These are phyloP conservation scores for Eucalyptus regnans DNA, from an alignment of 345 rosid genomes.

Conservation along the genomic window DNA sequence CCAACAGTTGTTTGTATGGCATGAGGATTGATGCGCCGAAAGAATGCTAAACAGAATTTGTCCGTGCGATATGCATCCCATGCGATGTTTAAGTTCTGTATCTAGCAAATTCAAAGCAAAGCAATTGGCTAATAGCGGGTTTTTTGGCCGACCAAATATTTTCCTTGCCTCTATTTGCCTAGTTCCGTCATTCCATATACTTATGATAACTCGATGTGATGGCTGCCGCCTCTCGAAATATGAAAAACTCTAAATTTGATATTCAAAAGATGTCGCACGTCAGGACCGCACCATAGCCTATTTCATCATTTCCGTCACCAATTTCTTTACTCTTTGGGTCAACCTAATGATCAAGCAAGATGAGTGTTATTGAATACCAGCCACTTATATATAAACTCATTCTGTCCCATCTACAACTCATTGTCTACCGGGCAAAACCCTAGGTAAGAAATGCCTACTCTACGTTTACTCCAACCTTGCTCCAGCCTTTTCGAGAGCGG, in stretches of 20 bases:
- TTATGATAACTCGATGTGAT: not conserved
- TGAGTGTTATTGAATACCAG: not conserved
- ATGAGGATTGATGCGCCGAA: not conserved
- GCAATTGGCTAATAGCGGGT: not conserved
- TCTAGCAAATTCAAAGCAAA: not conserved
- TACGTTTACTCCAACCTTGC: not conserved
- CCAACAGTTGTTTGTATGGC: not conserved
- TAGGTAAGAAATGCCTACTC: not conserved
- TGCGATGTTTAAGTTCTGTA: not conserved
- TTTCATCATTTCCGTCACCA: not conserved
- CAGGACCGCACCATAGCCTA: not conserved
- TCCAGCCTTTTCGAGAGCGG: not conserved
- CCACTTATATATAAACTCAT: not conserved
- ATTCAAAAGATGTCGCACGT: not conserved
- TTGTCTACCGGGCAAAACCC: not conserved
- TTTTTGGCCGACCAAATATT: not conserved
- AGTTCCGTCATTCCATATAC: accelerated
- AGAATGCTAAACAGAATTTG: not conserved
- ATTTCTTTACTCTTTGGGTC: not conserved
- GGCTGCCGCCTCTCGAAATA: not conserved
- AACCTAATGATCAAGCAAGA: not conserved
- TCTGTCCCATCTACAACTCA: not conserved
- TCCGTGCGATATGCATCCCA: not conserved
- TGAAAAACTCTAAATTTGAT: not conserved
- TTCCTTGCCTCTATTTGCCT: not conserved